phyloP scores from a whole-genome alignment of 768 basidiomycete species.

The Kwoniella mangroviensis region DNA sequence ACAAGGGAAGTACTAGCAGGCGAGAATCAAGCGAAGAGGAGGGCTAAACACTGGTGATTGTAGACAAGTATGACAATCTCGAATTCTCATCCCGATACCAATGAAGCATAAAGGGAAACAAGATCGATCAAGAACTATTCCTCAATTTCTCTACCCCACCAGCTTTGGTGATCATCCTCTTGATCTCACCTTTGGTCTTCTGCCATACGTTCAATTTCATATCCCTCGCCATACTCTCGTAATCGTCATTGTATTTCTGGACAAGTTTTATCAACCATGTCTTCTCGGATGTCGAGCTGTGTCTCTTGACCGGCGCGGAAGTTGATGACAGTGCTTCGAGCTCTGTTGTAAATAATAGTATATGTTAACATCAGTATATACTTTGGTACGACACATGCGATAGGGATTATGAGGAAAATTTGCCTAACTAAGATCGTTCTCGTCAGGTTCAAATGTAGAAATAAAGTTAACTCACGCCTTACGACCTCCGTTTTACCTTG shows the following conservation, averaged over 20 bases:
- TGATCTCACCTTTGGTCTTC: conserved; percentile 77
- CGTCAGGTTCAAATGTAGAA: too few species aligned
- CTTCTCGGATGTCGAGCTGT: conserved; percentile 72
- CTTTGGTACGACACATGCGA: too few species aligned
- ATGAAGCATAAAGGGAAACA: not conserved
- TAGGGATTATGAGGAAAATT: too few species aligned
- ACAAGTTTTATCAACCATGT: conserved; percentile 71
- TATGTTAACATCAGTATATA: not conserved
- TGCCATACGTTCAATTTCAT: conserved; percentile 79
- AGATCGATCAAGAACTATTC: conserved; percentile 2
- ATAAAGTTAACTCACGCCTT: conserved; percentile 37
- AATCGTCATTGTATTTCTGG: conserved; percentile 71
- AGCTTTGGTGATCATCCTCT: conserved; percentile 54
- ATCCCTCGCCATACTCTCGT: conserved; percentile 78
- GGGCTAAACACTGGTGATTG: too few species aligned
- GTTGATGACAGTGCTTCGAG: conserved; percentile 68
- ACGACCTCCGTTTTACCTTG: conserved; percentile 61
- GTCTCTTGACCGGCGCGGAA: conserved; percentile 63
- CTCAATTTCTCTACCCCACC: conserved; percentile 50
- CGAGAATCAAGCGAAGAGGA: too few species aligned
- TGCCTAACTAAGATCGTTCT: too few species aligned
- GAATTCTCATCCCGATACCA: too few species aligned
- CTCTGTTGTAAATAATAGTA: conserved; percentile 54
- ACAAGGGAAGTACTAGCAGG: too few species aligned
- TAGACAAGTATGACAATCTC: too few species aligned